Percentiles rank a stretch among this genome's conserved stretches.
These are phyloP conservation scores for Conticribra weissflogii DNA, from an alignment of 108 stramenopile species.

Conservation along the genomic window DNA sequence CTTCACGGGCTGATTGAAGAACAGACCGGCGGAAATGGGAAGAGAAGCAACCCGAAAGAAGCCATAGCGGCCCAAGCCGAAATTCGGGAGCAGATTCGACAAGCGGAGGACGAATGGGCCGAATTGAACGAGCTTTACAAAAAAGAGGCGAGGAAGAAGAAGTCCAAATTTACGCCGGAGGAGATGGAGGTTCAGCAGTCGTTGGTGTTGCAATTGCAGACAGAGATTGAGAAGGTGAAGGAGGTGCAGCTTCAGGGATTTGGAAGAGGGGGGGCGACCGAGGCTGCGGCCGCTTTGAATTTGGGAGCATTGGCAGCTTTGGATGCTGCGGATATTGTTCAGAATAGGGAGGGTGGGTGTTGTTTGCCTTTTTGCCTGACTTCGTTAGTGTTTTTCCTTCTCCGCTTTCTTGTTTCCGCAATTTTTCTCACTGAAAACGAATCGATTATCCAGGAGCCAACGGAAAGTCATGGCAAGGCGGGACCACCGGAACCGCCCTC, in stretches of 20 bases:
- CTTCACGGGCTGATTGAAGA: conserved; percentile 62
- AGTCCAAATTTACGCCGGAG: conserved; percentile 83
- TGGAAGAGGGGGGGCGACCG: conserved; percentile 53
- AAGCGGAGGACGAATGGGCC: conserved; percentile 82
- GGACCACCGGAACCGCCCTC: conserved; percentile 51
- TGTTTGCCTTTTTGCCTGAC: neutral
- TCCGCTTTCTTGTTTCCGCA: neutral
- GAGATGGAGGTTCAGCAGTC: conserved; percentile 85
- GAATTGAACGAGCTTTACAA: conserved; percentile 84
- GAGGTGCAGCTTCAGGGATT: conserved; percentile 78
- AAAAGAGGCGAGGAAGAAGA: conserved; percentile 85
- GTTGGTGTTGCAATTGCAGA: conserved; percentile 72
- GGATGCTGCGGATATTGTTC: conserved; percentile 36
- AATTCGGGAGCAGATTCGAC: conserved; percentile 76
- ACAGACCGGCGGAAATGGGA: conserved; percentile 48
- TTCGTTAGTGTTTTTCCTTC: neutral
- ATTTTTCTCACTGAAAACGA: neutral
- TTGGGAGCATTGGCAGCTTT: conserved; percentile 59
- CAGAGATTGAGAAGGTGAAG: conserved; percentile 86
- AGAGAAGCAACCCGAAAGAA: conserved; percentile 71
- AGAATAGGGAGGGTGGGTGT: conserved; percentile 19
- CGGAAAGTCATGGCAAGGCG: conserved; percentile 30
- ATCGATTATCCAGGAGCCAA: conserved; percentile 18
- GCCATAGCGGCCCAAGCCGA: conserved; percentile 81
- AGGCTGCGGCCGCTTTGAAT: conserved; percentile 58